Evolutionary conservation across 2,329 filamentous ascomycete species (phyloP), one percentile per base, ranked within the genome.

Genomic region (Colletotrichum sojae): DNA sequence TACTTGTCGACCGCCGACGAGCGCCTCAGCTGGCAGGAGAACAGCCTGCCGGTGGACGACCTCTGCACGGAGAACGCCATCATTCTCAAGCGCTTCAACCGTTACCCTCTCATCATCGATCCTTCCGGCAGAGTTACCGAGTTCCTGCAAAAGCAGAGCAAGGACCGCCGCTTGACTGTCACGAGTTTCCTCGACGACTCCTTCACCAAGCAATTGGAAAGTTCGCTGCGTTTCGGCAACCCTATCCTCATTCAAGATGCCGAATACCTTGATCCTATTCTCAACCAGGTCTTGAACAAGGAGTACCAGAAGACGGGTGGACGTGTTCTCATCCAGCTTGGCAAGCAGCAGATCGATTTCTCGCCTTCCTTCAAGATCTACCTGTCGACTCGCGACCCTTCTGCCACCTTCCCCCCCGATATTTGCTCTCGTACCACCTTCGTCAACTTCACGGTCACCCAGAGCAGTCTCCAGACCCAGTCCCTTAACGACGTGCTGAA

Each of bases 51-150:
- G 2, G 95, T 98, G 5, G 96, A 99, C 78, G 96, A 99, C 77
- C 88, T 99, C 48, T 99, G 96, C 86, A 99, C 96, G 0, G 96
- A 99, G 81, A 99, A 99, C 77, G 96, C 97, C 52, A 98, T 99
- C 76, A 92, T 99, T 73, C 89, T 99, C 70, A 94, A 98, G 85
- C 91, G 96, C 67, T 99, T 98, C 90, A 99, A 99, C 84, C 90
- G 96, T 72, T 99, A 99, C 80, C 96, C 97, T 52, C 89, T 99
- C 70, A 98, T 99, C 80, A 97, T 99, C 78, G 96, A 99, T 80
- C 97, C 97, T 1, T 98, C 96, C 15, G 96, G 96, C 49, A 90
- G 96, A 73, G 94, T 95, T 22, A 96, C 94, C 0, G 96, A 99
- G 75, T 99, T 98, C 84, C 80, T 99, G 76, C 93, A 97, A 81